Evolutionary conservation across 1,284 basidiomycete genomes (phyloP).

Genomic region (Cutaneotrichosporon cutaneum): DNA sequence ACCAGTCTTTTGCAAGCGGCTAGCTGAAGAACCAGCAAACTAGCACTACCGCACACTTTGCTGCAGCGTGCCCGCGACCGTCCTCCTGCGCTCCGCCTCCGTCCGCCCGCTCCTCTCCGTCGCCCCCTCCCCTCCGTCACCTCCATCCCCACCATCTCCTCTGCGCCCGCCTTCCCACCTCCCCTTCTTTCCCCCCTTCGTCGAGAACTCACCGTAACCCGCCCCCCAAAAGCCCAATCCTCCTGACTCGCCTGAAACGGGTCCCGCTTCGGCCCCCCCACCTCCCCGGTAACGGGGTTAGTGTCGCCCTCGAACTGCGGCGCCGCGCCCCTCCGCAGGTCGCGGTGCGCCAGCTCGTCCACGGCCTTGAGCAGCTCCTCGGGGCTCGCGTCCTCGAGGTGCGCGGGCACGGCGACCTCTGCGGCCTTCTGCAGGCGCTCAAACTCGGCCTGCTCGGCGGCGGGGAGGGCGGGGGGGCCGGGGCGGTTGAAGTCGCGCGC

Average conservation of each 20-base stretch:
- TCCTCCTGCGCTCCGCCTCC: neutral
- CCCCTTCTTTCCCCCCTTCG: neutral
- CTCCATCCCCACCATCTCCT: neutral
- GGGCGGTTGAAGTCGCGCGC: conserved; percentile 37
- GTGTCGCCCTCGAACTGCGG: conserved; percentile 58
- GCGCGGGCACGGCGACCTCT: conserved; percentile 27
- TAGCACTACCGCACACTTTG: no score
- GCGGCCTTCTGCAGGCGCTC: conserved; percentile 48
- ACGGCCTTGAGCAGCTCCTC: conserved; percentile 9
- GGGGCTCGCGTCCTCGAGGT: conserved; percentile 7
- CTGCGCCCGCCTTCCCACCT: neutral
- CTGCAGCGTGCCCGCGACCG: no score
- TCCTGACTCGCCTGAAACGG: conserved; percentile 53
- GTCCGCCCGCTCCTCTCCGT: no score
- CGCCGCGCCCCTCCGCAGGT: conserved; percentile 54
- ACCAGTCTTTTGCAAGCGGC: no score
- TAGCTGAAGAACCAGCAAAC: no score
- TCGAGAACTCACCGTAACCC: conserved; percentile 51
- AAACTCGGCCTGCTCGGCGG: conserved; percentile 53
- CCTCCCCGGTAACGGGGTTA: conserved; percentile 60
- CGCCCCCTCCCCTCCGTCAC: neutral
- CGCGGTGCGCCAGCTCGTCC: conserved; percentile 50
- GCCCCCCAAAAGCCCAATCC: conserved; percentile 53
- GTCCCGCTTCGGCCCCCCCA: conserved; percentile 60
- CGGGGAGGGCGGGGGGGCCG: conserved; percentile 49